Percentiles rank a stretch among this genome's conserved stretches.
These are phyloP conservation scores for Aspergillus affinis DNA, from an alignment of 495 filamentous ascomycete species.

Conservation along the genomic window DNA sequence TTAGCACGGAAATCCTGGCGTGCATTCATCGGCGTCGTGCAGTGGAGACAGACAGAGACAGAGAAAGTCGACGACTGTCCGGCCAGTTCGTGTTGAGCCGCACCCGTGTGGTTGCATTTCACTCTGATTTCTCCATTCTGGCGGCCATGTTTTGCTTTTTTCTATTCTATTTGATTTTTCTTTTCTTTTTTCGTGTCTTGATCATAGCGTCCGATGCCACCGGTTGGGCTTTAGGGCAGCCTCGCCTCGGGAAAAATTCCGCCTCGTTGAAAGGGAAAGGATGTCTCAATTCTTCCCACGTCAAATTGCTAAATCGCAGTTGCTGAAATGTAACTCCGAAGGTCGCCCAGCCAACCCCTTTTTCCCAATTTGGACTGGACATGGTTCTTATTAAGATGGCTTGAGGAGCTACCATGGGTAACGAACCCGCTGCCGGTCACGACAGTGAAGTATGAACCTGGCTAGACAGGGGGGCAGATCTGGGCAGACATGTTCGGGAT, in stretches of 20 bases:
- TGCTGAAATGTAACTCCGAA: too few species aligned
- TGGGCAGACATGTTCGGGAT: too few species aligned
- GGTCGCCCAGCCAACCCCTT: too few species aligned
- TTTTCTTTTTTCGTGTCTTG: background rate
- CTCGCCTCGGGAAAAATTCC: too few species aligned
- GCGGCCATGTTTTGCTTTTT: too few species aligned
- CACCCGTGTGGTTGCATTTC: background rate
- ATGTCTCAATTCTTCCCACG: too few species aligned
- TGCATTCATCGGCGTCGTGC: background rate
- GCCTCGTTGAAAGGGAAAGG: too few species aligned
- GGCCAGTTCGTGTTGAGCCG: background rate
- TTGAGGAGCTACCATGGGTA: background rate
- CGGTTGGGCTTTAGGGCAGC: too few species aligned
- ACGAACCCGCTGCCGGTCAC: background rate
- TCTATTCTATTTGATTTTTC: background rate
- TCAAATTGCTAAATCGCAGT: too few species aligned
- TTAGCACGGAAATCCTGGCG: background rate
- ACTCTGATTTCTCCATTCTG: background rate
- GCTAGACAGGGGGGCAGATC: background rate
- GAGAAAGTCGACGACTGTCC: background rate
- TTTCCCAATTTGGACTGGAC: too few species aligned
- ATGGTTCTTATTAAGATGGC: too few species aligned
- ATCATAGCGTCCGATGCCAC: too few species aligned
- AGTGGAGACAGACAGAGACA: background rate
- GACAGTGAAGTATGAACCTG: background rate